Evolutionary conservation across 306 rosid species (phyloP).

Genomic region (Geum urbanum): DNA sequence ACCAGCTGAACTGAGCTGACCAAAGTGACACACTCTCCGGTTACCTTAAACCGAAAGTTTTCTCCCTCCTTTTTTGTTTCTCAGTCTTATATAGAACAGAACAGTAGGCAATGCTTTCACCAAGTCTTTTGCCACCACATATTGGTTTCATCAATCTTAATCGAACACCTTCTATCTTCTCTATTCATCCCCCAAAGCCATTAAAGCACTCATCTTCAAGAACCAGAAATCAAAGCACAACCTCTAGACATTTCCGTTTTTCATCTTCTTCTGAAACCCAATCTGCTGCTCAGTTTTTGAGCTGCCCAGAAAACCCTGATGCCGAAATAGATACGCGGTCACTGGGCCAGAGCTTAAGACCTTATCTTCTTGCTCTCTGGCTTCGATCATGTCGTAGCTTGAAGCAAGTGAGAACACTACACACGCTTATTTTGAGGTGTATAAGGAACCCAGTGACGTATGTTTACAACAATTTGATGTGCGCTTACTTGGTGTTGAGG

Average conservation of each 20-base stretch:
- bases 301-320: slow-evolving; percentile 24
- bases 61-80: too few relatives aligned
- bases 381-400: slow-evolving; percentile 45
- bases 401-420: slow-evolving; percentile 57
- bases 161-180: slow-evolving; percentile 24
- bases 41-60: too few relatives aligned
- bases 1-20: too few relatives aligned
- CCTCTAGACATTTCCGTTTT: slow-evolving; percentile 1
- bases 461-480: slow-evolving; percentile 69
- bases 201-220: slow-evolving; percentile 19
- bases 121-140: slow-evolving; percentile 26
- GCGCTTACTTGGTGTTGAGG: slow-evolving; percentile 51
- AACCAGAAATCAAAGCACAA: background rate
- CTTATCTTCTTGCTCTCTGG: slow-evolving; percentile 56
- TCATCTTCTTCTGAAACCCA: slow-evolving; percentile 1
- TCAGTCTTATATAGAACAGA: too few relatives aligned
- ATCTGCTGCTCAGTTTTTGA: slow-evolving; percentile 8
- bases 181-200: slow-evolving; percentile 16
- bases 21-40: too few relatives aligned
- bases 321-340: slow-evolving; percentile 20
- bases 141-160: slow-evolving; percentile 14
- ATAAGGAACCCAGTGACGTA: slow-evolving; percentile 37
- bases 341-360: slow-evolving; percentile 30
- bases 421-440: slow-evolving; percentile 46
- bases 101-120: slow-evolving; percentile 37